phyloP scores from a whole-genome alignment of 352 stramenopile genomes.

The Aphanomyces invadans region DNA sequence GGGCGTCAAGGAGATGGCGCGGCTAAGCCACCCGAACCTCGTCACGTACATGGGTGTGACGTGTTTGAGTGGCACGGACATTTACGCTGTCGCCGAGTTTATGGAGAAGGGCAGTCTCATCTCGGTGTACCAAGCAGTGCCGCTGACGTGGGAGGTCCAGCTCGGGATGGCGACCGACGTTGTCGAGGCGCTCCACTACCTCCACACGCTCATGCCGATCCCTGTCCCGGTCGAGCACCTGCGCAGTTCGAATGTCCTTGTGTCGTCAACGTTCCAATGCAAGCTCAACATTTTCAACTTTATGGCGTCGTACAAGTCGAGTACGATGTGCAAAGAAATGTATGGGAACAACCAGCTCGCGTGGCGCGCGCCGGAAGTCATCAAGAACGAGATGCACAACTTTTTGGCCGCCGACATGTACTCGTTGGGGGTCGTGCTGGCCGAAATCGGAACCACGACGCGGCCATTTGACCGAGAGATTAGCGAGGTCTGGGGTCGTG shows the following conservation, averaged over 20 bases:
- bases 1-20: conserved; percentile 30
- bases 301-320: conserved; percentile 6
- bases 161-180: conserved; percentile 48
- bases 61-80: conserved; percentile 69
- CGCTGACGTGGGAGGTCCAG: conserved; percentile 45
- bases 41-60: conserved; percentile 56
- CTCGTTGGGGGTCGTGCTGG: conserved; percentile 21
- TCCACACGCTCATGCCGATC: conserved; percentile 12
- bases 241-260: conserved; percentile 14
- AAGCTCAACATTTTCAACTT: conserved; percentile 16
- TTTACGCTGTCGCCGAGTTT: conserved; percentile 63
- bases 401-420: conserved; percentile 23
- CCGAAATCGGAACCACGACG: conserved; percentile 19
- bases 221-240: conserved; percentile 14
- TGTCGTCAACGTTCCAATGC: conserved; percentile 4
- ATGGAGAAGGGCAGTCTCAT: conserved; percentile 61
- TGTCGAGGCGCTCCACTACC: conserved; percentile 13
- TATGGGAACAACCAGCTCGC: conserved; percentile 7
- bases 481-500: not conserved
- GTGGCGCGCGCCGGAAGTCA: conserved; percentile 21
- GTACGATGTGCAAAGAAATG: conserved; percentile 6
- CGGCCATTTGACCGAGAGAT: conserved; percentile 18
- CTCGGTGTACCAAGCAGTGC: conserved; percentile 31
- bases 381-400: conserved; percentile 10
- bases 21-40: conserved; percentile 56